These are phyloP conservation scores for Fusarium kyushuense DNA, from an alignment of 2,329 filamentous ascomycete species.

Conservation along the genomic window DNA sequence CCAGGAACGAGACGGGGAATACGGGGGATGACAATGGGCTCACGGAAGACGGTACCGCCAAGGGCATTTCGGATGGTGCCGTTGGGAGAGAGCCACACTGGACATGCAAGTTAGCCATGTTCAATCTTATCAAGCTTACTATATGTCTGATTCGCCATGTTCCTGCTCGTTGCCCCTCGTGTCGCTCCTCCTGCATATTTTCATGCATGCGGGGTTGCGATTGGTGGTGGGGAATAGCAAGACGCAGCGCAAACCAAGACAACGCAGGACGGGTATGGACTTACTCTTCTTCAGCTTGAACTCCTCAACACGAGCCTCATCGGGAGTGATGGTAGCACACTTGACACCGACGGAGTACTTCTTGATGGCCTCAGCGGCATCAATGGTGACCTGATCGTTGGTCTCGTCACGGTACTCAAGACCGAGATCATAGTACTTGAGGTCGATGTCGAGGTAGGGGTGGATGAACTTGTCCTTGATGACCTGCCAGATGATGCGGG, in stretches of 20 bases:
- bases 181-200: constrained; percentile 19
- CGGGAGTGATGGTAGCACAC: constrained; percentile 98
- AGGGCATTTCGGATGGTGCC: constrained; percentile 83
- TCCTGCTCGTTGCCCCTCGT: constrained; percentile 24
- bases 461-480: constrained; percentile 99
- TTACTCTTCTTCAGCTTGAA: constrained; percentile 98
- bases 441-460: constrained; percentile 95
- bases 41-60: constrained; percentile 97
- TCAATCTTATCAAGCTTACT: constrained; percentile 16
- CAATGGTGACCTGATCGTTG: constrained; percentile 93
- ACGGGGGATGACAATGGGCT: constrained; percentile 95
- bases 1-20: constrained; percentile 94
- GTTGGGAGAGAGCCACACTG: constrained; percentile 98
- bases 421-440: constrained; percentile 98
- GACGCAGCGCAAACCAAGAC: constrained; percentile 28
- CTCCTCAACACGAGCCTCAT: constrained; percentile 95
- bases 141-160: constrained; percentile 31
- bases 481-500: constrained; percentile 97
- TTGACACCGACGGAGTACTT: constrained; percentile 99
- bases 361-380: constrained; percentile 97
- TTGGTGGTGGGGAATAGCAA: constrained; percentile 36
- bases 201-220: constrained; percentile 45
- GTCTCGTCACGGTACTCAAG: constrained; percentile 96
- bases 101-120: constrained; percentile 37
- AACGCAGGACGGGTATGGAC: constrained; percentile 50